These are phyloP conservation scores for Sordaria brevicollis DNA, from an alignment of 495 filamentous ascomycete genomes.

Conservation along the genomic window DNA sequence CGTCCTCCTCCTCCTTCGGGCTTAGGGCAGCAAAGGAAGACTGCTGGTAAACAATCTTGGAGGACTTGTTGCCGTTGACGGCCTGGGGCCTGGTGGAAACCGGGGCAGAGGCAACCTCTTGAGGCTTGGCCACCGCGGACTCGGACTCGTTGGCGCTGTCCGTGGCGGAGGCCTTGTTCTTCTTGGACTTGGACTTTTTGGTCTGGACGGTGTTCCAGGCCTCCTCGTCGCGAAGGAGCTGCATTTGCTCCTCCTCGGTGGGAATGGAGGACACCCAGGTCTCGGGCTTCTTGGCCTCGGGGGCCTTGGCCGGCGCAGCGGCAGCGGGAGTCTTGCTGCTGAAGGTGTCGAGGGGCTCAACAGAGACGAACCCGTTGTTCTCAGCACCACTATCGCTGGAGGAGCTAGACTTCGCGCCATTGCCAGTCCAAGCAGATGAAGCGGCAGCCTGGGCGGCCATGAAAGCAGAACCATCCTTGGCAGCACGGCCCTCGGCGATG, in stretches of 20 bases:
- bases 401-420: slow-evolving; percentile 23
- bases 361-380: slow-evolving; percentile 20
- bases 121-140: slow-evolving; percentile 3
- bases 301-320: slow-evolving; percentile 12
- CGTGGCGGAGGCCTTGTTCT: slow-evolving; percentile 26
- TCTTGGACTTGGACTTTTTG: slow-evolving; percentile 49
- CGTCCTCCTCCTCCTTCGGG: slow-evolving; percentile 27
- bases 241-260: slow-evolving; percentile 80
- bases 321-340: slow-evolving; percentile 14
- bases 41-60: slow-evolving; percentile 25
- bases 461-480: slow-evolving; percentile 55
- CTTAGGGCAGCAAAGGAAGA: slow-evolving; percentile 41
- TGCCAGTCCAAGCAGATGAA: slow-evolving; percentile 46
- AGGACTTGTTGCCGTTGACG: slow-evolving; percentile 15
- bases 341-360: slow-evolving; percentile 67
- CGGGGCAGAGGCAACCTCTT: slow-evolving; percentile 3
- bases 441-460: slow-evolving; percentile 44
- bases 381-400: slow-evolving; percentile 15
- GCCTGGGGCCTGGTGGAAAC: slow-evolving; percentile 15
- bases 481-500: slow-evolving; percentile 66
- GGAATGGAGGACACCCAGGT: slow-evolving; percentile 51
- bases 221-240: slow-evolving; percentile 52
- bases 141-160: slow-evolving; percentile 21
- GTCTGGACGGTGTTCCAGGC: slow-evolving; percentile 69
- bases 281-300: slow-evolving; percentile 21